Base-by-base conservation (phyloP, 352 stramenopile genomes). In the Phytophthora boehmeriae region DNA sequence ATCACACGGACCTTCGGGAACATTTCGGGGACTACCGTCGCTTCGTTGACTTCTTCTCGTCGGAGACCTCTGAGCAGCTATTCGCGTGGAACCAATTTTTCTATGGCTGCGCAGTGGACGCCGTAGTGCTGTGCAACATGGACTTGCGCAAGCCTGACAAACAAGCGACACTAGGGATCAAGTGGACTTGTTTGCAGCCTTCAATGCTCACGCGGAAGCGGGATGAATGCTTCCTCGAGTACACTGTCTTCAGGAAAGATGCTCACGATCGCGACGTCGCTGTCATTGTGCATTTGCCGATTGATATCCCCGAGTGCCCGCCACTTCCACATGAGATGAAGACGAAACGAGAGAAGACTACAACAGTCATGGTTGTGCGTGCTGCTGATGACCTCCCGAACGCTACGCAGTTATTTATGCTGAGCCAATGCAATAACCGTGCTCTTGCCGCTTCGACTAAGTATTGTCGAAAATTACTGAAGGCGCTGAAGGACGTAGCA, bases 181-280 rank as follows among this genome's bases (percentile, higher is more conserved):
- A 93, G 62, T 95, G 86, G 86, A 69, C 75, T 34, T 90, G 80
- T 27, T 64, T 92, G 45, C 76, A 81, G 42, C 73, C 78, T 19
- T 83, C 79, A 19, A 30, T 80, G 50, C 72, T 92, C 50, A 75
- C 71, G 10, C 74, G 74, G 32, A 92, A 90, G 66, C 73, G 81
- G 22, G 81, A 95, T 69, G 76, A 88, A 48, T 88, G 78, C 51
- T 91, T 84, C 53, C 59, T 95, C 36, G 86, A 95, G 54, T 92
- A 90, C 66, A 75, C 91, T 51, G 73, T 71, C 39, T 81, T 79
- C 59, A 80, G 46, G 49, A 82, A 74, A 17, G 86, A 95, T 48
- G 45, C 70, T 2, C 71, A 76, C 17, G 78, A 71, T 8, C 83
- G 82, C 36, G 78, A 88, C 22, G 70, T 84, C 11, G 83, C 74